A percentile compares a stretch with the other conserved stretches of the same genome.
phyloP scores from a whole-genome alignment of 495 filamentous ascomycete genomes.

The Tuber brumale region DNA sequence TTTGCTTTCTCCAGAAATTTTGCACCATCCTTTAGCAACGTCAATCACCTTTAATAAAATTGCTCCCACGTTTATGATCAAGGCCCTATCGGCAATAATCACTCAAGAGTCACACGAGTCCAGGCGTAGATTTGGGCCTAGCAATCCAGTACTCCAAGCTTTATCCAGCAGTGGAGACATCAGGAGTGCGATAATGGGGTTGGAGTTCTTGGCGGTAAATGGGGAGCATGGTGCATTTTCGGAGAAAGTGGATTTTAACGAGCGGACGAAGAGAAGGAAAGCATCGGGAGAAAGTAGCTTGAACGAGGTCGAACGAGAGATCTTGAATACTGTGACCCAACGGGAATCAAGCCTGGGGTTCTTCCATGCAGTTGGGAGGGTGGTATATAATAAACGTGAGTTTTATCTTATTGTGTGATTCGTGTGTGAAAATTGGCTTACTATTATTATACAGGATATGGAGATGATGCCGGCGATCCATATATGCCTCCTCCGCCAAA shows the following conservation, averaged over 20 bases:
- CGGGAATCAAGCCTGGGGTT: conserved; percentile 81
- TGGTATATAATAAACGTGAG: conserved; percentile 86
- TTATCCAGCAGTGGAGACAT: conserved; percentile 83
- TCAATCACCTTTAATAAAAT: conserved; percentile 88
- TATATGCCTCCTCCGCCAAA: conserved; percentile 43
- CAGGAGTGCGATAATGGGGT: conserved; percentile 76
- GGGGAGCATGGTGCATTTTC: conserved; percentile 53
- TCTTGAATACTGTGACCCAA: conserved; percentile 64
- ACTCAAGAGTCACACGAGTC: conserved; percentile 71
- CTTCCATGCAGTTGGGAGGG: conserved; percentile 93
- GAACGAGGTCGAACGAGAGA: conserved; percentile 66
- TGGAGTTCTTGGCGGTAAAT: conserved; percentile 84
- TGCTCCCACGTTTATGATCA: conserved; percentile 76
- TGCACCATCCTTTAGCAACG: conserved; percentile 64
- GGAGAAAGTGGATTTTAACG: background rate
- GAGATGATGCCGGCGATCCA: conserved; percentile 33
- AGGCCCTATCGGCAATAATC: conserved; percentile 71
- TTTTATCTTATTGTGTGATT: conserved; percentile 21
- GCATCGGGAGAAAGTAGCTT: conserved; percentile 56
- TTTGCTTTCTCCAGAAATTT: conserved; percentile 75
- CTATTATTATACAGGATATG: conserved; percentile 10
- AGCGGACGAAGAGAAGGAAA: conserved; percentile 38
- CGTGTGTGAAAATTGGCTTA: background rate
- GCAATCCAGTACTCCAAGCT: conserved; percentile 57
- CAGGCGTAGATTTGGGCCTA: conserved; percentile 60